Evolutionary conservation across 2,329 filamentous ascomycete species (phyloP).

Genomic region (Fusarium goolgardi): DNA sequence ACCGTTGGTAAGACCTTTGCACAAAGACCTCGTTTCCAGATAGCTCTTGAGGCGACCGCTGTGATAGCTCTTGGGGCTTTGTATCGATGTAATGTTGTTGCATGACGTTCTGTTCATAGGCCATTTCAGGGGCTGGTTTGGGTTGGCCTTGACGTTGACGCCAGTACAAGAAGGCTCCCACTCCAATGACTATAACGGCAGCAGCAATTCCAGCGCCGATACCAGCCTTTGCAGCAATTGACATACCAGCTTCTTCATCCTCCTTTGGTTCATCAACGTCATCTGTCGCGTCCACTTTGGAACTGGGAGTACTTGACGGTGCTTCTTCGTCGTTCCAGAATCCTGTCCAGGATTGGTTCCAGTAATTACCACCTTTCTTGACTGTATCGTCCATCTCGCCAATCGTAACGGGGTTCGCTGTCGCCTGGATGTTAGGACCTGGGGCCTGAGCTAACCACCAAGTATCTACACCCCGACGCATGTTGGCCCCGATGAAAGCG

Average conservation of each 20-base stretch:
- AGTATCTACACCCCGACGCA: conserved; percentile 40
- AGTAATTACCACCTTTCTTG: conserved; percentile 25
- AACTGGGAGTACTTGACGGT: not conserved
- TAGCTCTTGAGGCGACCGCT: not conserved
- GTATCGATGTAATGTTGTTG: not conserved
- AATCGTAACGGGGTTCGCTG: conserved; percentile 5
- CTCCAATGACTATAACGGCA: not conserved
- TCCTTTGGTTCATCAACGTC: not conserved
- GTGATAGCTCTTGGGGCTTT: not conserved
- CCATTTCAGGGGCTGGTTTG: not conserved
- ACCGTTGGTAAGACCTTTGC: not conserved
- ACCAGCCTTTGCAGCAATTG: not conserved
- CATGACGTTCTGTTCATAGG: not conserved
- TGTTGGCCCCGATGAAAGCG: conserved; percentile 58
- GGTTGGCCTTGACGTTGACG: not conserved
- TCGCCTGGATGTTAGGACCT: conserved; percentile 11
- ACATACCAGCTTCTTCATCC: not conserved
- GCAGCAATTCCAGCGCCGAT: not conserved
- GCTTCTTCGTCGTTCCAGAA: conserved; percentile 12
- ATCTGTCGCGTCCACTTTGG: not conserved
- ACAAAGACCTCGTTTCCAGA: not conserved
- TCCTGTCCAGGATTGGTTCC: conserved; percentile 30
- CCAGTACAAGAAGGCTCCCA: not conserved
- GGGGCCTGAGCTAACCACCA: conserved; percentile 38
- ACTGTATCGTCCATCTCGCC: conserved; percentile 5